Percentiles rank a stretch among this genome's conserved stretches.
phyloP scores from a whole-genome alignment of 2,329 filamentous ascomycete genomes.

The Karstenula rhodostoma region DNA sequence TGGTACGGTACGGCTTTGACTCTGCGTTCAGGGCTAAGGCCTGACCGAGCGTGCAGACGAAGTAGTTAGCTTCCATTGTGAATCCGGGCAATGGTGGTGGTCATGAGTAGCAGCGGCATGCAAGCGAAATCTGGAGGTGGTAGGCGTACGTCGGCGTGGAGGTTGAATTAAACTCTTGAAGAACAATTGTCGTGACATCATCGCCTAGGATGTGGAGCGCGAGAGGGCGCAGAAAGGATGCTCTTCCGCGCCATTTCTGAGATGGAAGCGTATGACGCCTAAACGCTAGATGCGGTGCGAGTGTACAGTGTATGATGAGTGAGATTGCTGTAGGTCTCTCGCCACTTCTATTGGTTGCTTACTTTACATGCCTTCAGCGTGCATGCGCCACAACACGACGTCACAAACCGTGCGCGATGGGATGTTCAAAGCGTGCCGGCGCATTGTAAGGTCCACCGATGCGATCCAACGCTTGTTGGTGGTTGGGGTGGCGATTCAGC shows the following conservation, averaged over 20 bases:
- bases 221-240: background rate
- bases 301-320: background rate
- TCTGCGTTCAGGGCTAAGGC: constrained; percentile 52
- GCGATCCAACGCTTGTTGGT: background rate
- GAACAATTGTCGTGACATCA: constrained; percentile 13
- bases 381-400: background rate
- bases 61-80: constrained; percentile 59
- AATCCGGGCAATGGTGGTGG: background rate
- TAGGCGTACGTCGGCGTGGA: background rate
- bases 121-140: constrained; percentile 2
- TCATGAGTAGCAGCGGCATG: background rate
- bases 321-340: background rate
- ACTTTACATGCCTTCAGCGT: background rate
- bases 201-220: constrained; percentile 9
- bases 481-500: background rate
- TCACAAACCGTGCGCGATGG: background rate
- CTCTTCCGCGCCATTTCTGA: too few relatives aligned
- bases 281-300: background rate
- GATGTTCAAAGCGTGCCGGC: background rate
- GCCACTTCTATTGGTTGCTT: background rate
- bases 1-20: constrained; percentile 53
- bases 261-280: background rate
- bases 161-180: constrained; percentile 1
- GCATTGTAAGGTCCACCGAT: background rate
- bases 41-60: constrained; percentile 68